phyloP scores from a whole-genome alignment of 2,329 filamentous ascomycete species.

The Alternaria consortialis region DNA sequence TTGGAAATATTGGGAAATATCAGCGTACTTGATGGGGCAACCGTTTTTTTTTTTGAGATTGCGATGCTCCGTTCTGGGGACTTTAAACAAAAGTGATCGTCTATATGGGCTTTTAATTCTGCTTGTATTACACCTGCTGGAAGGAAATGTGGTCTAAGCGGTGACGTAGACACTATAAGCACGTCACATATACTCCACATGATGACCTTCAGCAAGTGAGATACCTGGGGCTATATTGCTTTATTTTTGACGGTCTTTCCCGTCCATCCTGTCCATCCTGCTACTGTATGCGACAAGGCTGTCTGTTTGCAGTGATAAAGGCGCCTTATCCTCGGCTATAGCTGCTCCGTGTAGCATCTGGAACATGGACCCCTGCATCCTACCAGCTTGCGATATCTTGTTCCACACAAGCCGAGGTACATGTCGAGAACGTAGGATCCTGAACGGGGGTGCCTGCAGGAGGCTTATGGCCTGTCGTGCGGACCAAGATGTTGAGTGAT shows the following conservation, averaged over 20 bases:
- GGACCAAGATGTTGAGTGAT: not conserved
- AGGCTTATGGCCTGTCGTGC: not conserved
- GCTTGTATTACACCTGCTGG: not conserved
- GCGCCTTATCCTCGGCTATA: not conserved
- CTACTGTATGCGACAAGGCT: not conserved
- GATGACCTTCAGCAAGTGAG: not conserved
- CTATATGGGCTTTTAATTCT: not conserved
- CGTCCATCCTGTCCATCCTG: constrained; percentile 8
- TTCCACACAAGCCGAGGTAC: constrained; percentile 4
- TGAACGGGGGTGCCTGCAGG: not conserved
- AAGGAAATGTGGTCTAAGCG: not conserved
- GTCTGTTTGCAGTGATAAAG: not conserved
- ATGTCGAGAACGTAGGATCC: not conserved
- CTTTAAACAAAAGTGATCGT: not conserved
- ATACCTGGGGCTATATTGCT: constrained; percentile 15
- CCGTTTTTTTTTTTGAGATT: not conserved
- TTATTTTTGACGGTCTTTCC: constrained; percentile 15
- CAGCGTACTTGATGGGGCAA: not conserved
- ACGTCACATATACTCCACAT: not conserved
- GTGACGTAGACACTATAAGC: not conserved
- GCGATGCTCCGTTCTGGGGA: not conserved
- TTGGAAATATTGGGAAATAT: not conserved
- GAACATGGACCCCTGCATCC: constrained; percentile 1
- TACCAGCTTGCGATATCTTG: not conserved
- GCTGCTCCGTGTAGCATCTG: constrained; percentile 1